Evolutionary conservation across 371 early-diverging fungal genomes (phyloP).

Genomic region (Nematocida sp.): DNA sequence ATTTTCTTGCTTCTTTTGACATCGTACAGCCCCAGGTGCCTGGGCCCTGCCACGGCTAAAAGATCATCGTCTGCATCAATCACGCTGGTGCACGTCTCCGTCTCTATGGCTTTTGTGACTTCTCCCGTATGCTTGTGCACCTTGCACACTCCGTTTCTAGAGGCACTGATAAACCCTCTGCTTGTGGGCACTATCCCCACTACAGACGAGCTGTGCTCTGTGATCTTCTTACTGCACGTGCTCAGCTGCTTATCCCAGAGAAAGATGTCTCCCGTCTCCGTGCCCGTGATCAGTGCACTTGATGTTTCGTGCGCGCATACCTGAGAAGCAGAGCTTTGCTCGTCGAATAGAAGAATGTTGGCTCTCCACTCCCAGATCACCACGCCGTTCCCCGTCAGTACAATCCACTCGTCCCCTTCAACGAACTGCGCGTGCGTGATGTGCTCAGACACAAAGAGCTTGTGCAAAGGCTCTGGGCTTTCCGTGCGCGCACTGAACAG

Average conservation of each 20-base stretch:
- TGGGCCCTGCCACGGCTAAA: conserved; percentile 2
- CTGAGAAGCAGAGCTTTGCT: not conserved
- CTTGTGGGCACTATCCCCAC: not conserved
- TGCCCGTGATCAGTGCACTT: not conserved
- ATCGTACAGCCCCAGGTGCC: conserved; percentile 17
- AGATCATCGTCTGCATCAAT: conserved; percentile 40
- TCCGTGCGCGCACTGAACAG: conserved; percentile 20
- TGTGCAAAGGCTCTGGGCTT: conserved; percentile 1
- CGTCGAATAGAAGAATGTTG: conserved; percentile 22
- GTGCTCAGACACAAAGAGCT: conserved; percentile 11
- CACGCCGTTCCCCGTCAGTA: conserved; percentile 32
- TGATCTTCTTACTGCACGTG: conserved; percentile 9
- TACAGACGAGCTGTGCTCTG: not conserved
- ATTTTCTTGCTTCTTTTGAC: conserved; percentile 16
- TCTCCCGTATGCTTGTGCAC: conserved; percentile 6
- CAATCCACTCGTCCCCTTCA: conserved; percentile 36
- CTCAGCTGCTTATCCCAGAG: conserved; percentile 19
- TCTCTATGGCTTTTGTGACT: not conserved
- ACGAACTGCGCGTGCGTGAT: conserved; percentile 10
- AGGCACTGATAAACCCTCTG: conserved; percentile 21
- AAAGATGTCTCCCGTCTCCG: conserved; percentile 25
- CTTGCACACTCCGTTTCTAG: conserved; percentile 1
- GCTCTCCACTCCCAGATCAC: conserved; percentile 45
- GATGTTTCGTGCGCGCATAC: not conserved
- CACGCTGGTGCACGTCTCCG: not conserved